These are phyloP conservation scores for Leccinum subspadiceum DNA, from an alignment of 1,284 basidiomycete species.

Conservation along the genomic window DNA sequence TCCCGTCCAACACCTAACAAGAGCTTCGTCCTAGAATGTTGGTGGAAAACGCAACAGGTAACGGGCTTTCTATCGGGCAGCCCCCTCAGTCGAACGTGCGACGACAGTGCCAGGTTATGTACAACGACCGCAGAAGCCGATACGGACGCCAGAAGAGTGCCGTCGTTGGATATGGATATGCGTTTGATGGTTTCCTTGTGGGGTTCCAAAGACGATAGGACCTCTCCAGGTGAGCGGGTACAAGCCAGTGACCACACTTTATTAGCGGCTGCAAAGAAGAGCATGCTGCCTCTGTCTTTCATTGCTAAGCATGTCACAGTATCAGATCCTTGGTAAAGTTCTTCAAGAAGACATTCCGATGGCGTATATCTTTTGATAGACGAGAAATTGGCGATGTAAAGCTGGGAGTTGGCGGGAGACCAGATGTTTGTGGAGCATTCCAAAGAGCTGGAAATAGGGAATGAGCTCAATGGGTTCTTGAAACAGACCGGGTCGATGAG, in stretches of 20 bases:
- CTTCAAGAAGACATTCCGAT: conserved; percentile 42
- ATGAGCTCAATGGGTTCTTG: conserved; percentile 42
- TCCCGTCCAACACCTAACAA: conserved; percentile 54
- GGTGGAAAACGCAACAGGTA: conserved; percentile 55
- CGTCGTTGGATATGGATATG: conserved; percentile 58
- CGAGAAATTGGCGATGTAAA: conserved; percentile 50
- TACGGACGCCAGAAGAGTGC: conserved; percentile 54
- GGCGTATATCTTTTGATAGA: conserved; percentile 53
- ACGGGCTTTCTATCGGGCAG: conserved; percentile 41
- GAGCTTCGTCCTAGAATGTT: conserved; percentile 54
- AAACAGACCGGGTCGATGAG: conserved; percentile 47
- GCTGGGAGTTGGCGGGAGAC: conserved; percentile 50
- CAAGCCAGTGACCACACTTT: conserved; percentile 65
- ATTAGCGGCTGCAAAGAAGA: conserved; percentile 49
- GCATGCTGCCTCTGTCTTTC: conserved; percentile 42
- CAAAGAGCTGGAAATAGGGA: conserved; percentile 39
- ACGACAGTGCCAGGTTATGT: conserved; percentile 49
- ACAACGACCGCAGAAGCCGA: conserved; percentile 54
- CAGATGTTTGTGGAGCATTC: conserved; percentile 47
- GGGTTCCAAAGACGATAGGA: conserved; percentile 56
- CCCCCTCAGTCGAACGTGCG: conserved; percentile 53
- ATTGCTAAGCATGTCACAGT: conserved; percentile 42
- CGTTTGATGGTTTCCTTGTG: conserved; percentile 55
- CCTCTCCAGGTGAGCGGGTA: conserved; percentile 42
- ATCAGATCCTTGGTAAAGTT: conserved; percentile 36